Evolutionary conservation across 768 basidiomycete genomes (phyloP).

Genomic region (Termitomyces sp.): DNA sequence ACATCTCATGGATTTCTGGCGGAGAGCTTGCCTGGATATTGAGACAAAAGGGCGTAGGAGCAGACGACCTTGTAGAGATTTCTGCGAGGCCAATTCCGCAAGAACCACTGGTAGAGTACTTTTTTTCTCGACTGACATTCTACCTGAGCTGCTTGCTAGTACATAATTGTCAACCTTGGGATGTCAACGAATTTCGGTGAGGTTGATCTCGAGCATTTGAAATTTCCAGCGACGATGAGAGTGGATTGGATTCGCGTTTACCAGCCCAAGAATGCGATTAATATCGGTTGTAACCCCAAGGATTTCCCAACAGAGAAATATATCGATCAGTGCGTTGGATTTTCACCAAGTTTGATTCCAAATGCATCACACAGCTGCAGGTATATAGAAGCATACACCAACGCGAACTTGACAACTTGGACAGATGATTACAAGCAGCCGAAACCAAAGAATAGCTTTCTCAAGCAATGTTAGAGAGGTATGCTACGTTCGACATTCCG

Average conservation of each 20-base stretch:
- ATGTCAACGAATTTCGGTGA: slow-evolving; percentile 75
- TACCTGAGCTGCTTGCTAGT: slow-evolving; percentile 41
- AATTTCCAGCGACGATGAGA: slow-evolving; percentile 72
- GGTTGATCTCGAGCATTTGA: slow-evolving; percentile 69
- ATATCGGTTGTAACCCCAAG: slow-evolving; percentile 82
- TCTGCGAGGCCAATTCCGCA: slow-evolving; percentile 69
- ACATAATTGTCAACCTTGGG: slow-evolving; percentile 82
- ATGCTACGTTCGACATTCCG: background rate
- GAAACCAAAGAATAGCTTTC: slow-evolving; percentile 66
- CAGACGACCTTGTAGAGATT: slow-evolving; percentile 57
- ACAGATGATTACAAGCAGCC: slow-evolving; percentile 57
- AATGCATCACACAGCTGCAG: slow-evolving; percentile 25
- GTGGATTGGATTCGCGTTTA: slow-evolving; percentile 93
- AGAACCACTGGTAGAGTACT: slow-evolving; percentile 70
- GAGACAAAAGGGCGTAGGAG: slow-evolving; percentile 57
- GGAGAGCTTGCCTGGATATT: slow-evolving; percentile 69
- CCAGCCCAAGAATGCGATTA: slow-evolving; percentile 65
- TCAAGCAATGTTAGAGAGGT: slow-evolving; percentile 52
- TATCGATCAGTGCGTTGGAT: slow-evolving; percentile 60
- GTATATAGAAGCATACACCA: slow-evolving; percentile 72
- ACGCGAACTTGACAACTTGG: slow-evolving; percentile 82
- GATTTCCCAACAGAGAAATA: slow-evolving; percentile 81
- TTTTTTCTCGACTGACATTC: background rate
- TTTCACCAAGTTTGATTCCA: background rate
- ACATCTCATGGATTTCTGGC: slow-evolving; percentile 78